These are phyloP conservation scores for Citrus reticulata DNA, from an alignment of 345 rosid genomes.

Conservation along the genomic window DNA sequence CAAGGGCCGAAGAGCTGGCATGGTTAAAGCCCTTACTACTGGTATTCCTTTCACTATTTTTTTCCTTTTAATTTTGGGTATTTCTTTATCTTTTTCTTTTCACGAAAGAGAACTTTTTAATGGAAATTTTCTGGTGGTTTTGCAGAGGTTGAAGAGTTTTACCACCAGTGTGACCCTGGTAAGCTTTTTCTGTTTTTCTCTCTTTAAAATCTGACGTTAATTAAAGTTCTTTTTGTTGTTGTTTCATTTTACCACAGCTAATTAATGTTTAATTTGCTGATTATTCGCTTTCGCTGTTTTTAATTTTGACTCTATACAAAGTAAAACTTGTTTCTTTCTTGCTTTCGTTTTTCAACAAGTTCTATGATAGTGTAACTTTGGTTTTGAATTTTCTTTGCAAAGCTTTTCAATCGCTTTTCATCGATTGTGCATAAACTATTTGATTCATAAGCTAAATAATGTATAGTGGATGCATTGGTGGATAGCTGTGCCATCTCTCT, in stretches of 20 bases:
- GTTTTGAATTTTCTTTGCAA: neutral
- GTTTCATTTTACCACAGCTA: neutral
- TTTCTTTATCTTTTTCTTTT: neutral
- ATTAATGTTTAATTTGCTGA: neutral
- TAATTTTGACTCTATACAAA: neutral
- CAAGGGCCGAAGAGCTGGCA: constrained; percentile 66
- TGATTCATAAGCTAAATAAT: neutral
- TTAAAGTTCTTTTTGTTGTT: neutral
- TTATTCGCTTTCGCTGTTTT: neutral
- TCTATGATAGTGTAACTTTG: neutral
- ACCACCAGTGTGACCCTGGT: constrained; percentile 80
- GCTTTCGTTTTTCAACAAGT: neutral
- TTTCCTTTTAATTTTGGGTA: neutral
- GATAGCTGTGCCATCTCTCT: neutral
- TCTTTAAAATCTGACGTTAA: neutral
- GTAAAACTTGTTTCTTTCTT: neutral
- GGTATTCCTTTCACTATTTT: constrained; percentile 29
- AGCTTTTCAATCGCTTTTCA: neutral
- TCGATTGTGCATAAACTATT: neutral
- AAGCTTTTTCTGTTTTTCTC: constrained; percentile 7
- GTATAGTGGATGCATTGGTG: neutral
- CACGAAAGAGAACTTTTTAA: neutral
- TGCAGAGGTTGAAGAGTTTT: constrained; percentile 70
- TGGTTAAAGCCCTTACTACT: constrained; percentile 67
- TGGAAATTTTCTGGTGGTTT: neutral